Conservation (phyloP, 192 early-diverging fungal genomes). For the Geosiphon pyriformis region DNA sequence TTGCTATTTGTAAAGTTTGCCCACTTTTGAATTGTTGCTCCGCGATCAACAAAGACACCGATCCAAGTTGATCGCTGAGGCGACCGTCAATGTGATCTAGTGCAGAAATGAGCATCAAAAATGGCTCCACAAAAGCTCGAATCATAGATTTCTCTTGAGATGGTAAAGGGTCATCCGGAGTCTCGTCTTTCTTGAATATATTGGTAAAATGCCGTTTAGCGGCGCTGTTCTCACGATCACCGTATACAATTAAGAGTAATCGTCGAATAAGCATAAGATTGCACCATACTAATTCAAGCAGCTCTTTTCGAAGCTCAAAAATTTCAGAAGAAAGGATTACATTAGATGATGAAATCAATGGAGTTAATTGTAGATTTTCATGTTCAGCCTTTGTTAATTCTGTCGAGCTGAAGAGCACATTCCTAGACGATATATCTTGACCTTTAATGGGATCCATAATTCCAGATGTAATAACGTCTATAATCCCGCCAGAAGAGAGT, state of each 20-base stretch:
- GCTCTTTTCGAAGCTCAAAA: constrained; percentile 20
- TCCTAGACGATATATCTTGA: not conserved
- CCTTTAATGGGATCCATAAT: not conserved
- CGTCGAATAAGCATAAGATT: constrained; percentile 14
- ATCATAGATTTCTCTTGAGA: constrained; percentile 27
- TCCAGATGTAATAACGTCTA: not conserved
- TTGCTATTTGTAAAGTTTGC: constrained; percentile 17
- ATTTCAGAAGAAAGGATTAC: constrained; percentile 10
- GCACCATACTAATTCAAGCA: constrained; percentile 12
- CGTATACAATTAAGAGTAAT: constrained; percentile 11
- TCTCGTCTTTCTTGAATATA: constrained; percentile 21
- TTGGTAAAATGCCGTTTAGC: constrained; percentile 23
- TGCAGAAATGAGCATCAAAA: constrained; percentile 20
- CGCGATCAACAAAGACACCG: not conserved
- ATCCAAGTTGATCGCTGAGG: constrained; percentile 24
- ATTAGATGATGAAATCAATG: not conserved
- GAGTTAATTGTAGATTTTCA: not conserved
- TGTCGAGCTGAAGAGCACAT: too few relatives aligned
- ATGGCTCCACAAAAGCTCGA: constrained; percentile 17
- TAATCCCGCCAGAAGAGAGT: not conserved
- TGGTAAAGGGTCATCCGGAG: constrained; percentile 18
- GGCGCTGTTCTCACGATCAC: constrained; percentile 6
- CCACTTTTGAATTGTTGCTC: constrained; percentile 17
- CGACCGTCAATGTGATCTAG: constrained; percentile 25
- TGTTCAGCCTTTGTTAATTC: not conserved